Evolutionary conservation across 805 yeast species (phyloP).

Genomic region (Candida pseudofarinosa): DNA sequence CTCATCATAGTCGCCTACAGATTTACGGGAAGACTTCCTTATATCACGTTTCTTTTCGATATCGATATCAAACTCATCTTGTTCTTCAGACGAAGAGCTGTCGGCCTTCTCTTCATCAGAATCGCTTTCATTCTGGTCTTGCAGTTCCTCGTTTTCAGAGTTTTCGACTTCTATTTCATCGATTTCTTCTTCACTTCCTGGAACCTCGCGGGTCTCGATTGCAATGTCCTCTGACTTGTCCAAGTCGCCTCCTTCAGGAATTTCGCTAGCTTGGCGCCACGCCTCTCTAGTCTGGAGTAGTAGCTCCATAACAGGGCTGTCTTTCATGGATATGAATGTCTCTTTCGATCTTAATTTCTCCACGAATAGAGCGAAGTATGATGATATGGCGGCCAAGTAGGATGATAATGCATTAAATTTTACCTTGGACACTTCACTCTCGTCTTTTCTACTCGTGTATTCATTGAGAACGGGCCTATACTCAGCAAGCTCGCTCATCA

Average conservation of each 20-base stretch:
- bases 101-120: conserved; percentile 17
- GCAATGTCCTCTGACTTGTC: conserved; percentile 4
- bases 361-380: conserved; percentile 73
- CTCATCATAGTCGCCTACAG: conserved; percentile 59
- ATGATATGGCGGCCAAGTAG: conserved; percentile 71
- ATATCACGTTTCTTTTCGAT: conserved; percentile 50
- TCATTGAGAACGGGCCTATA: conserved; percentile 14
- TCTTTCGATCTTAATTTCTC: conserved; percentile 53
- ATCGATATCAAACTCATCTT: conserved; percentile 45
- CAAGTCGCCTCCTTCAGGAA: conserved; percentile 27
- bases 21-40: conserved; percentile 27
- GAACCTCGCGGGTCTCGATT: conserved; percentile 1
- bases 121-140: conserved; percentile 10
- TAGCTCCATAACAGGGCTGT: conserved; percentile 85
- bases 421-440: conserved; percentile 38
- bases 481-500: conserved; percentile 54
- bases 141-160: conserved; percentile 14
- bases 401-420: conserved; percentile 71
- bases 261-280: conserved; percentile 77
- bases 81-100: conserved; percentile 6
- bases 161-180: conserved; percentile 7
- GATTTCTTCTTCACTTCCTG: conserved; percentile 5
- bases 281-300: conserved; percentile 77
- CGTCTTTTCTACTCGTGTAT: conserved; percentile 9
- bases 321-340: conserved; percentile 60